Conservation (phyloP, 2,329 filamentous ascomycete species). For the Lachnellula subtilissima region DNA sequence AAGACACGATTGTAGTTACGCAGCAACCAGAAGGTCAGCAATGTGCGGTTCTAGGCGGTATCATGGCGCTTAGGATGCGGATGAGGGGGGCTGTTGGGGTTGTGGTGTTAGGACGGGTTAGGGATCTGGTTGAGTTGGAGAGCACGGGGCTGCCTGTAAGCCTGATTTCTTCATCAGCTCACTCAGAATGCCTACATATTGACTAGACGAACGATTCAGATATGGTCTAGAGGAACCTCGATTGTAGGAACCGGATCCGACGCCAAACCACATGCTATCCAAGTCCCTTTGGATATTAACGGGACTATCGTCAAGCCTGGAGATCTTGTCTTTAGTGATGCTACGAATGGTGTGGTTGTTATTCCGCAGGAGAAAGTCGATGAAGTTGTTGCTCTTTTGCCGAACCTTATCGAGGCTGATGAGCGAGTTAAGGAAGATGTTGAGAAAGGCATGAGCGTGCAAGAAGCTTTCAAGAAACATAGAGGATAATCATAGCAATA, state of each 20-base stretch:
- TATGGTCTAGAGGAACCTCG: slow-evolving; percentile 54
- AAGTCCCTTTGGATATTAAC: slow-evolving; percentile 41
- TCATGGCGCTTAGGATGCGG: slow-evolving; percentile 68
- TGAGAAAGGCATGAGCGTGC: slow-evolving; percentile 54
- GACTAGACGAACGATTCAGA: slow-evolving; percentile 28
- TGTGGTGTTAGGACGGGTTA: slow-evolving; percentile 62
- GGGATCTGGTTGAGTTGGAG: slow-evolving; percentile 59
- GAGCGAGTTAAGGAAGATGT: slow-evolving; percentile 62
- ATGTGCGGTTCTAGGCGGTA: slow-evolving; percentile 71
- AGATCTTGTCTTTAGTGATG: slow-evolving; percentile 67
- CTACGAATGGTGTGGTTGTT: slow-evolving; percentile 63
- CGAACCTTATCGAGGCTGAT: slow-evolving; percentile 41
- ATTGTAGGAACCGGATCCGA: slow-evolving; percentile 54
- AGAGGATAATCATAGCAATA: slow-evolving; percentile 5
- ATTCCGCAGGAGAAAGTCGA: slow-evolving; percentile 59
- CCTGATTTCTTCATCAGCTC: slow-evolving; percentile 15
- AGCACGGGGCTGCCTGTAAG: slow-evolving; percentile 52
- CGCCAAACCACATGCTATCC: slow-evolving; percentile 50
- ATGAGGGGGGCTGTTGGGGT: slow-evolving; percentile 54
- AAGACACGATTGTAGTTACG: slow-evolving; percentile 59
- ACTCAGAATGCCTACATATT: not conserved
- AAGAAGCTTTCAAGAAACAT: slow-evolving; percentile 57
- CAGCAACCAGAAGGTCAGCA: slow-evolving; percentile 60
- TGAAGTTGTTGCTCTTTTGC: slow-evolving; percentile 51
- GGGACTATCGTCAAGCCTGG: slow-evolving; percentile 45